Base-by-base conservation (phyloP, 2,329 filamentous ascomycete genomes). In the Calonectria naviculata region DNA sequence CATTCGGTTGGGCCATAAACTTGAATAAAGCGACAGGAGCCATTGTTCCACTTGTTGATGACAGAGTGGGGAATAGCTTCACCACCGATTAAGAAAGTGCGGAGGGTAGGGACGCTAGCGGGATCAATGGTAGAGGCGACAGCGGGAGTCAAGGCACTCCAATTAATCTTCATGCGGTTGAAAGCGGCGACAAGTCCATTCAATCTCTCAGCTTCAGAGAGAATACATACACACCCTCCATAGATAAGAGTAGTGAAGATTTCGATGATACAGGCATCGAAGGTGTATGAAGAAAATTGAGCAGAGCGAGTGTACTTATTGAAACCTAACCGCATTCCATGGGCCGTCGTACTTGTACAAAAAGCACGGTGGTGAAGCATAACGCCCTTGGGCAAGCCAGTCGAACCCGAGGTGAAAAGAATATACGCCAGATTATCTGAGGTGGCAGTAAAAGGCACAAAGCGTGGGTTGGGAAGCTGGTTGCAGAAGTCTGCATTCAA, bases 161-260 rank as follows among this genome's bases (percentile, higher is more conserved):
- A 68, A 34, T 76, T 78, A 6, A 72, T 73, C 13, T 62, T 41
- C 44, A 75, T 64, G 10, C 63, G 56, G 41, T 72, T 62, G 6
- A 78, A 75, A 26, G 71, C 68, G 2, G 47, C 56, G 10, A 46
- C 42, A 4, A 79, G 46, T 2, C 74, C 68, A 44, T 74, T 73
- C 19, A 70, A 36, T 3, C 75, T 65, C 21, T 74, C 73, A 5
- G 71, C 41, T 12, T 77, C 76, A 0, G 76, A 73, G 3, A 71
- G 71, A 3, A 75, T 65, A 29, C 77, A 79, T 13, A 80, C n/a
- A n/a, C 76, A 78, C 1, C 70, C 77, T 15, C 78, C 78, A 42
- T 63, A 65, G 2, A 73, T 67, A 1, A 79, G 52, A 0, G 77
- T 73, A 1, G 68, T 68, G 9, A 79, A 52, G 5, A 74, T 70